Conservation (phyloP, 306 rosid genomes). For the Pyrus bretschneideri region DNA sequence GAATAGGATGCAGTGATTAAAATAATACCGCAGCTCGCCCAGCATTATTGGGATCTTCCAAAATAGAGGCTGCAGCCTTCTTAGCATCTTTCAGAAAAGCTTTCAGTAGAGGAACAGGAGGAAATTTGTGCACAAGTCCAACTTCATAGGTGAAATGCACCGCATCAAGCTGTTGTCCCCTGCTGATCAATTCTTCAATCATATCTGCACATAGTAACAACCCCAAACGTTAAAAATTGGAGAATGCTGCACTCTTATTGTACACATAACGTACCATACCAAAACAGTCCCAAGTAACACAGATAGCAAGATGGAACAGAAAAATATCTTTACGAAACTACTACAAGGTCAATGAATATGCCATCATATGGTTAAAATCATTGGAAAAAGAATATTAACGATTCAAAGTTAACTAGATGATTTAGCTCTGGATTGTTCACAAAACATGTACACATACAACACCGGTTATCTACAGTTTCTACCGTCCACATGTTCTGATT, state of each 20-base stretch:
- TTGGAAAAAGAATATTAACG: not conserved
- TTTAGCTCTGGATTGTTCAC: not conserved
- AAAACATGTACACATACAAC: not conserved
- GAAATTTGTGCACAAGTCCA: slow-evolving; percentile 76
- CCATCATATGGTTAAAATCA: not conserved
- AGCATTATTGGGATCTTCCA: slow-evolving; percentile 79
- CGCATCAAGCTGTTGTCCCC: slow-evolving; percentile 99
- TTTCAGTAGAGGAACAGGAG: slow-evolving; percentile 82
- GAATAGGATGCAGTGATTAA: not conserved
- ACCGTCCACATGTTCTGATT: not conserved
- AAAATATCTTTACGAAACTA: not conserved
- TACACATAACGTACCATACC: not conserved
- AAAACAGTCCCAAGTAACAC: not conserved
- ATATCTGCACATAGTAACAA: slow-evolving; percentile 48
- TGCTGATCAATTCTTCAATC: slow-evolving; percentile 88
- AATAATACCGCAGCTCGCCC: slow-evolving; percentile 86
- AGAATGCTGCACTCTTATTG: not conserved
- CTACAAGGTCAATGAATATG: not conserved
- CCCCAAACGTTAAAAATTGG: not conserved
- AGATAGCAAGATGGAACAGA: not conserved
- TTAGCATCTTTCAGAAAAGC: slow-evolving; percentile 89
- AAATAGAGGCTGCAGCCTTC: slow-evolving; percentile 85
- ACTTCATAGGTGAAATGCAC: slow-evolving; percentile 94
- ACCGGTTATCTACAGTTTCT: not conserved
- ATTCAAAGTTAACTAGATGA: not conserved